Base-by-base conservation (phyloP, 2,329 filamentous ascomycete genomes). In the Cladophialophora bantiana region DNA sequence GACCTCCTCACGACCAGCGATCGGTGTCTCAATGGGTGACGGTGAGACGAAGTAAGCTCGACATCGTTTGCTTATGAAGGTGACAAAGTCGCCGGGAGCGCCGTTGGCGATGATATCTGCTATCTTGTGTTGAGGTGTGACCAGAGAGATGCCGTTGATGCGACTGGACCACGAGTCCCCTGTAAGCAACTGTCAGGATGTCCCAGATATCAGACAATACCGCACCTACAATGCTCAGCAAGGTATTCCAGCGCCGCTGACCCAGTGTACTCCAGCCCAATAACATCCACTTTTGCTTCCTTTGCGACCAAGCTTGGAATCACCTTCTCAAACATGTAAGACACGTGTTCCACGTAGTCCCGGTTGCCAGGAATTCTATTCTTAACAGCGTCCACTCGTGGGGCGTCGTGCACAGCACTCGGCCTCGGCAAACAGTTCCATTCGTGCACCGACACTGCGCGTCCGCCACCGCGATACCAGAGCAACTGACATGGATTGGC, bases 401-500 rank as follows among this genome's bases (percentile, higher is more conserved):
- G 81, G 2, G 84, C 83, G 3, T 79, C 75, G 68, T 91, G 87
- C 10, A 89, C 88, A 2, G 88, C 84, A 56, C 87, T 90, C 64
- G 83, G 81, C 72, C 89, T 84, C 0, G 89, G 88, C 53, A 90
- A 78, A 1, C 82, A 83, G 7, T 81, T 75, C 82, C 89, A 90
- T 2, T 83, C 84, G 0, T 75, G 74, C 1, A 83, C 76, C 0
- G 86, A 90, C 68, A 96, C 81, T 0, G 88, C 83, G 57, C 85
- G 84, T 59, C 83, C 79, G 1, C 84, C 84, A 59, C 86, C 84
- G 48, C 90, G 87, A 76, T 90, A 92, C 89, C 92, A 97, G 73
- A 89, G 82, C 18, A 91, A 81, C 78, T 96, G 89, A 4, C 92
- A 92, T 3, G 88, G 83, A 75, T 97, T 97, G 54, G 92, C 86